Conservation (phyloP, 78 protist species). For the Protostelium mycophagum region DNA sequence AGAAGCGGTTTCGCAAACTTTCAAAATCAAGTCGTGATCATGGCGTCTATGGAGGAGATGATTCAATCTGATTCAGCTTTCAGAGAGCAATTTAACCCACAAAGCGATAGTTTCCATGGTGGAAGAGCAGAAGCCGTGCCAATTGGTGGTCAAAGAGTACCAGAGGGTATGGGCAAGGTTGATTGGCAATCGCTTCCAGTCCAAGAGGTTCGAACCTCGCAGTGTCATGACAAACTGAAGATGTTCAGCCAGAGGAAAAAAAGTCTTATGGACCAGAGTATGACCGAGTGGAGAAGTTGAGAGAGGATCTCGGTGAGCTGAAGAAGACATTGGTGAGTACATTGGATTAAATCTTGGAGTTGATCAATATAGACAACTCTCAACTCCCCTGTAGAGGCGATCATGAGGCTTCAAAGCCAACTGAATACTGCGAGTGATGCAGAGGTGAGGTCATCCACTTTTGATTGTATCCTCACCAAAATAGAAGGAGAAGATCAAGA, state of each 20-base stretch:
- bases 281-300: background rate
- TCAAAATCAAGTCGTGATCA: no score
- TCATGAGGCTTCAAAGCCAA: background rate
- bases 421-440: background rate
- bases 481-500: background rate
- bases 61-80: background rate
- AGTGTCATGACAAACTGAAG: background rate
- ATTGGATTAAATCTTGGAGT: no score
- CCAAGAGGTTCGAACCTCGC: background rate
- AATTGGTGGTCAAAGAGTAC: background rate
- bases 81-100: background rate
- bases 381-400: background rate
- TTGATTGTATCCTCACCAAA: background rate
- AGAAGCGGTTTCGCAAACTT: no score
- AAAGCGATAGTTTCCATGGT: background rate
- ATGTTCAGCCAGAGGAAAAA: background rate
- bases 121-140: background rate
- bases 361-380: background rate
- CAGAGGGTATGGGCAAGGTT: background rate
- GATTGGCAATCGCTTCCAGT: background rate
- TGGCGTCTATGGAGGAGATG: background rate
- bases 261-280: background rate
- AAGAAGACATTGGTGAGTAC: background rate
- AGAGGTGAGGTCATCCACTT: background rate
- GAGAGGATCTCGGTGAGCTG: background rate